phyloP scores from a whole-genome alignment of 1,284 basidiomycete species.

The Phellopilus nigrolimitatus region DNA sequence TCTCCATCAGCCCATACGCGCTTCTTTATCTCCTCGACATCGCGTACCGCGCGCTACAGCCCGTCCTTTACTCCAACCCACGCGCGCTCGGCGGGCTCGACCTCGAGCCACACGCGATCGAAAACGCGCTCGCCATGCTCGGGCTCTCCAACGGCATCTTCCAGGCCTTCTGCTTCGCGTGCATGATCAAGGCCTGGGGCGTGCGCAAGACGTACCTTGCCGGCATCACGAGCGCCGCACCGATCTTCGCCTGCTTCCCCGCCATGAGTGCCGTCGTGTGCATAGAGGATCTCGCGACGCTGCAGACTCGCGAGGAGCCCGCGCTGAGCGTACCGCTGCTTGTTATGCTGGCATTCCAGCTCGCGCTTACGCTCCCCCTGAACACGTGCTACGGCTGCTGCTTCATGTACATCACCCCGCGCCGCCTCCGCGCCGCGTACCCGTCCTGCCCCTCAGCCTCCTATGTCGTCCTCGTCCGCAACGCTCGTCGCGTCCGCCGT shows the following conservation, averaged over 20 bases:
- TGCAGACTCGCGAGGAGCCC: no score
- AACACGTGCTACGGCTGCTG: no score
- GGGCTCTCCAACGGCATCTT: constrained; percentile 19
- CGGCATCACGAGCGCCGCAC: background rate
- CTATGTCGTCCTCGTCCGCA: no score
- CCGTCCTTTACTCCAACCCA: constrained; percentile 41
- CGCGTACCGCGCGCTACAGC: constrained; percentile 34
- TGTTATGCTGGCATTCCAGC: no score
- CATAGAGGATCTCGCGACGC: no score
- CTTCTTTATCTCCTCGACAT: constrained; percentile 35
- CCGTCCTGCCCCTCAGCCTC: no score
- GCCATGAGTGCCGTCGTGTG: constrained; percentile 13
- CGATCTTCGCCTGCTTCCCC: constrained; percentile 8
- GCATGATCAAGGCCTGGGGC: background rate
- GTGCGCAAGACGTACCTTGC: background rate
- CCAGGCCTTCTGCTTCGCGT: no score
- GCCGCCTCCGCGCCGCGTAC: no score
- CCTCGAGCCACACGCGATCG: constrained; percentile 37
- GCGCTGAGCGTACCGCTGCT: no score
- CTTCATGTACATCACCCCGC: no score
- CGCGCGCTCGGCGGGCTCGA: constrained; percentile 39
- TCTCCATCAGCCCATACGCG: constrained; percentile 40
- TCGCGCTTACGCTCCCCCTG: no score
- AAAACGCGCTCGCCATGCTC: constrained; percentile 30
- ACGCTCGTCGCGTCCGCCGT: no score